A percentile compares a stretch with the other conserved stretches of the same genome.
Evolutionary conservation across 2,329 filamentous ascomycete genomes (phyloP).

Genomic region (Paecilomyces formosus): DNA sequence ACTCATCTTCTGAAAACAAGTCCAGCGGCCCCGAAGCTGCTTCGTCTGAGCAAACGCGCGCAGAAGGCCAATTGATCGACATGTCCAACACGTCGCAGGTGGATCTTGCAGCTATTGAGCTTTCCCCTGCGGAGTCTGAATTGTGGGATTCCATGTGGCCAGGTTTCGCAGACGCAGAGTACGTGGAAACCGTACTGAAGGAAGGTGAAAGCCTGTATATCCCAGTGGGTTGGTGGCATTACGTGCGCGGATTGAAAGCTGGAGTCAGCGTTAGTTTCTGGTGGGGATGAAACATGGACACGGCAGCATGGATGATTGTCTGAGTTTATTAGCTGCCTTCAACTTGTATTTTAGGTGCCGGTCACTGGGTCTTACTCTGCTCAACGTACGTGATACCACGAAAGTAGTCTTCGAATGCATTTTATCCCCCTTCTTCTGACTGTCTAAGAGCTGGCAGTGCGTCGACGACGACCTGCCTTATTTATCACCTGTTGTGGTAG

Average conservation of each 20-base stretch:
- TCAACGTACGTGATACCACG: background rate
- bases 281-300: conserved; percentile 58
- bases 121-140: conserved; percentile 34
- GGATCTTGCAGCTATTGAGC: conserved; percentile 66
- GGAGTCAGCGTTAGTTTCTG: conserved; percentile 97
- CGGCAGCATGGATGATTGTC: background rate
- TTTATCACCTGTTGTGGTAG: no score
- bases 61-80: conserved; percentile 47
- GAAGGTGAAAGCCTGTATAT: conserved; percentile 85
- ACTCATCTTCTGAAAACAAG: conserved; percentile 7
- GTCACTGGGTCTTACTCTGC: background rate
- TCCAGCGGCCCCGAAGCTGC: background rate
- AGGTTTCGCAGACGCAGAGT: conserved; percentile 53
- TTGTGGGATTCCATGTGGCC: conserved; percentile 43
- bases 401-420: background rate
- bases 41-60: background rate
- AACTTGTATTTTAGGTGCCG: background rate
- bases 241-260: conserved; percentile 73
- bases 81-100: conserved; percentile 86
- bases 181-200: conserved; percentile 67
- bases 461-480: no score
- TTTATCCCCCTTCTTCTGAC: background rate
- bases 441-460: no score
- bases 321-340: background rate
- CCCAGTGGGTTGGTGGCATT: conserved; percentile 97